phyloP scores from a whole-genome alignment of 768 basidiomycete species.

The Rossbeevera mucosa region DNA sequence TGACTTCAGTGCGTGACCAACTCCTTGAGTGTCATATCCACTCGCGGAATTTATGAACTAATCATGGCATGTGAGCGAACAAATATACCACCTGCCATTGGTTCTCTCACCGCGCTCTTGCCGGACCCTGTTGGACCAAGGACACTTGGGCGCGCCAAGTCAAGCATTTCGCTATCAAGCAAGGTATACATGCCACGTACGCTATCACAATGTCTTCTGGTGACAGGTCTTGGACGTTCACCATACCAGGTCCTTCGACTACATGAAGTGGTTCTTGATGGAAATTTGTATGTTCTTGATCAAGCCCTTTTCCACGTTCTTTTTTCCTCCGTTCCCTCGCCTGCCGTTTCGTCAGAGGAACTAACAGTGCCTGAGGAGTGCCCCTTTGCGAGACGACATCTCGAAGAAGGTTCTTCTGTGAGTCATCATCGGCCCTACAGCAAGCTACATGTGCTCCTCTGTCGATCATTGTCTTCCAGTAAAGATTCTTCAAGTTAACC shows the following conservation, averaged over 20 bases:
- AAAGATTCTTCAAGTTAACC: not conserved
- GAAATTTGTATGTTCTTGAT: not conserved
- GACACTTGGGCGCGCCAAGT: slow-evolving; percentile 1
- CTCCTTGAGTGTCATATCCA: not conserved
- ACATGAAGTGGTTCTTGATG: not conserved
- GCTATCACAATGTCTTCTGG: slow-evolving; percentile 8
- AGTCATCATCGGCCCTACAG: not conserved
- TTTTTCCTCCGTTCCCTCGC: not conserved
- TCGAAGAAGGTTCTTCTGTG: not conserved
- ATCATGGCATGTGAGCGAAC: not conserved
- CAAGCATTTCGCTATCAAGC: not conserved
- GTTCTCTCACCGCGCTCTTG: slow-evolving; percentile 9
- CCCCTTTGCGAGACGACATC: not conserved
- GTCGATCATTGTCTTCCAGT: not conserved
- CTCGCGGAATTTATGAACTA: slow-evolving; percentile 12
- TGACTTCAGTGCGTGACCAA: slow-evolving; percentile 12
- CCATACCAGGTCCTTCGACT: not conserved
- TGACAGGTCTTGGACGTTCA: not conserved
- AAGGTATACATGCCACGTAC: not conserved
- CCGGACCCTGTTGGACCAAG: slow-evolving; percentile 13
- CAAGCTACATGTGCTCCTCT: not conserved
- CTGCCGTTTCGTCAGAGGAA: not conserved
- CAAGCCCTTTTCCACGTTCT: not conserved
- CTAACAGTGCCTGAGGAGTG: not conserved
- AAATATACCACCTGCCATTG: not conserved